These are phyloP conservation scores for Rauvolfia tetraphylla DNA, from an alignment of 257 asterid species.

Conservation along the genomic window DNA sequence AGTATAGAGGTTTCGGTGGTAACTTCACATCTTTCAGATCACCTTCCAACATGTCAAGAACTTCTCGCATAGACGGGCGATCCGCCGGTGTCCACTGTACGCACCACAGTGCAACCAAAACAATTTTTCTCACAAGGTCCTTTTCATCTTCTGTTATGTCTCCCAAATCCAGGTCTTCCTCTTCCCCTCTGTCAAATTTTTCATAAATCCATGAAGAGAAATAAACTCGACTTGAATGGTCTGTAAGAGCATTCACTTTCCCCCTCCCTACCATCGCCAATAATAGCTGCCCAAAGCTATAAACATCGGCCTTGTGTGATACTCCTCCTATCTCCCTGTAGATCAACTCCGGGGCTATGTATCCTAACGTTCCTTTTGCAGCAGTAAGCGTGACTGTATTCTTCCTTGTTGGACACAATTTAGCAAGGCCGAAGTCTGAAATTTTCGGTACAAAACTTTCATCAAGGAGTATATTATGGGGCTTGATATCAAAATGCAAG, in stretches of 20 bases:
- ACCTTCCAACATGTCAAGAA: slow-evolving; percentile 18
- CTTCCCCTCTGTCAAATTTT: slow-evolving; percentile 3
- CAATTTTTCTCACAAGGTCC: slow-evolving; percentile 7
- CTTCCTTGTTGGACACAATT: slow-evolving; percentile 8
- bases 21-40: slow-evolving; percentile 4
- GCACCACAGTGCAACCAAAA: slow-evolving; percentile 25
- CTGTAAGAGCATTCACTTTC: slow-evolving; percentile 6
- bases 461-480: slow-evolving; percentile 29
- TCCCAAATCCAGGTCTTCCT: slow-evolving; percentile 3
- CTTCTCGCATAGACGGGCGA: slow-evolving; percentile 24
- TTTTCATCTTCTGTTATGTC: slow-evolving; percentile 8
- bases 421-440: slow-evolving; percentile 22
- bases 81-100: slow-evolving; percentile 19
- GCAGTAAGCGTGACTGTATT: slow-evolving; percentile 15
- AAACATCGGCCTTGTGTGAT: slow-evolving; percentile 24
- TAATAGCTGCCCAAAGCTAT: slow-evolving; percentile 27
- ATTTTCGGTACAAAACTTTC: slow-evolving; percentile 19
- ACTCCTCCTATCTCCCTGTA: slow-evolving; percentile 18
- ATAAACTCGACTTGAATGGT: slow-evolving; percentile 13
- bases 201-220: slow-evolving; percentile 21
- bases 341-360: slow-evolving; percentile 26
- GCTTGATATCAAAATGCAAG: slow-evolving; percentile 29
- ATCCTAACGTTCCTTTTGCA: slow-evolving; percentile 26
- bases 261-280: slow-evolving; percentile 22
- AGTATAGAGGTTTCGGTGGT: slow-evolving; percentile 21